Evolutionary conservation across 1,139 yeast species (phyloP), one percentile per base, ranked within the genome.

Genomic region (Debaryomycetaceae sp.): DNA sequence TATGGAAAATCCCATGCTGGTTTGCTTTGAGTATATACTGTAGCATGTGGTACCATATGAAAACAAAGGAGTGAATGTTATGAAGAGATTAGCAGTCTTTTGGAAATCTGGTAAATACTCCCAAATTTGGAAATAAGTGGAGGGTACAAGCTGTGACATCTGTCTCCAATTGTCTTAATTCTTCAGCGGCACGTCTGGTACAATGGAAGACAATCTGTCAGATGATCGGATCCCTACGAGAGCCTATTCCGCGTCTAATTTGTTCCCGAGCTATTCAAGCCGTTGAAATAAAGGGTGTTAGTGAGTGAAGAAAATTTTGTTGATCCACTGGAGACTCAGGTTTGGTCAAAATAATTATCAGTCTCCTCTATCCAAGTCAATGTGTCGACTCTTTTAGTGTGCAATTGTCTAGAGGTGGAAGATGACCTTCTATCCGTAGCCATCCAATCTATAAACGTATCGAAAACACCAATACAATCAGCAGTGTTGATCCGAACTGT

Each of bases 41-140:
- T 81, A 70, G 37, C 90, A 79, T 0, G 97, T 88, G 23, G 95
- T 80, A 2, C 96, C 95, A 58, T 90, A 90, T 6, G 96, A 87
- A 48, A 89, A 78, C 38, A 90, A 60, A 2, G 97, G 97, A 0
- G 93, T 84, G 59, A 83, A 79, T 13, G 91, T 79, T 60, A 86
- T 78, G 52, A 74, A 63, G 41, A 69, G 49, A 51, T 76, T 76
- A 42, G 70, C 68, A 38, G 67, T 59, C 13, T 67, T 62, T 39
- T 75, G 76, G 35, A 74, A 45, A 46, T 72, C 75, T 5, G 82
- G 82, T 11, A 76, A 58, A 45, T 67, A 70, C 41, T 72, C 80
- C 37, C 58, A 65, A 49, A 63, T 65, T 20, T 51, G 53, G 9
- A 45, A 51, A 45, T 58, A 58, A 42, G 58, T 60, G 24, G 59